phyloP scores from a whole-genome alignment of 1,284 basidiomycete genomes.

The Ganoderma lingzhi region DNA sequence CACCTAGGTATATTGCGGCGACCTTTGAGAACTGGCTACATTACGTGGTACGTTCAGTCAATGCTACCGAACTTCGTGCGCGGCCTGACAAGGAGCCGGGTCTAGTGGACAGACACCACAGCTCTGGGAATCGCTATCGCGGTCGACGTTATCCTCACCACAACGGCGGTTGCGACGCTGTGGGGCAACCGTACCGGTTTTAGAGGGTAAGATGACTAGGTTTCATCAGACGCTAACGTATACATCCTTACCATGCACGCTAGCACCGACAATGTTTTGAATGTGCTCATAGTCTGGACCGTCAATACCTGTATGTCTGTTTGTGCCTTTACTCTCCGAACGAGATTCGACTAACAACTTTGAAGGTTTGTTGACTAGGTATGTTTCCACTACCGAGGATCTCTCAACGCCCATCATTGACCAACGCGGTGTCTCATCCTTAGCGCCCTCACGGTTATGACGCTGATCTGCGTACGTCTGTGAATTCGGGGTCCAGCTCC shows the following conservation, averaged over 20 bases:
- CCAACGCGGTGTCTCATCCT: neutral
- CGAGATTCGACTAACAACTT: too few relatives aligned
- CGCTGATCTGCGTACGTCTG: neutral
- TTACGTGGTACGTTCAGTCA: neutral
- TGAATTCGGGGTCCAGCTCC: too few relatives aligned
- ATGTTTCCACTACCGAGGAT: neutral
- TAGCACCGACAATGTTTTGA: neutral
- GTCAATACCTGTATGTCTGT: neutral
- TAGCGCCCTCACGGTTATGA: neutral
- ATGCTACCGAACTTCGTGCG: neutral
- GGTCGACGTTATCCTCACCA: neutral
- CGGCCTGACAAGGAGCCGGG: neutral
- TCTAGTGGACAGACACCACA: neutral
- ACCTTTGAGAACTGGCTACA: neutral
- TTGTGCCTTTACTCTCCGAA: neutral
- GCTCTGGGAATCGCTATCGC: neutral
- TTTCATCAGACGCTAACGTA: too few relatives aligned
- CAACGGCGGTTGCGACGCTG: neutral
- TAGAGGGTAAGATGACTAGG: neutral
- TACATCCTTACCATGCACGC: neutral
- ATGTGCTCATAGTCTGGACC: neutral
- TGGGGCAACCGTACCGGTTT: neutral
- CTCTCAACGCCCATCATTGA: neutral
- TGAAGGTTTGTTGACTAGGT: neutral
- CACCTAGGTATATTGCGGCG: neutral